Evolutionary conservation across 306 rosid genomes (phyloP).

Genomic region (Begonia masoniana): DNA sequence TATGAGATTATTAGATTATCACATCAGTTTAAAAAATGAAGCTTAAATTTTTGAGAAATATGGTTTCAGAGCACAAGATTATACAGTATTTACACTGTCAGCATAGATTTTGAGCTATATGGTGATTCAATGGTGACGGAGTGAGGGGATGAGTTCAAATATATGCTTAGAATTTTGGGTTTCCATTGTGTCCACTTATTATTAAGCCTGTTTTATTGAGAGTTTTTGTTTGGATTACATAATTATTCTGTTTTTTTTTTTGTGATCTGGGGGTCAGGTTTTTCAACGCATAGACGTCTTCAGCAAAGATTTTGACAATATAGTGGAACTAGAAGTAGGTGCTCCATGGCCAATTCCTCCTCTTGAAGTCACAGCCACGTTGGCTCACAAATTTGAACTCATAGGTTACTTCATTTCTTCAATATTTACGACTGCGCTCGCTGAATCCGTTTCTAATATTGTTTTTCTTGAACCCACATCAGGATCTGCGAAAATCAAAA

Average conservation of each 20-base stretch:
- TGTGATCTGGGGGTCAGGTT: slow-evolving; percentile 36
- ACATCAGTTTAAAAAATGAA: too few species aligned
- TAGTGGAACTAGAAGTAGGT: slow-evolving; percentile 76
- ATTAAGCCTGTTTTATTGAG: too few species aligned
- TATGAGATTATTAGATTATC: too few species aligned
- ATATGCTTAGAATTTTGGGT: too few species aligned
- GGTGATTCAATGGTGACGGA: too few species aligned
- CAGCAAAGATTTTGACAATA: slow-evolving; percentile 82
- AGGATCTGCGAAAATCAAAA: slow-evolving; percentile 70
- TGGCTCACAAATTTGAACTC: slow-evolving; percentile 94
- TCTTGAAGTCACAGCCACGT: slow-evolving; percentile 59
- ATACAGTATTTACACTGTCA: too few species aligned
- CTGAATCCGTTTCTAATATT: not conserved
- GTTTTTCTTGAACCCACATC: slow-evolving; percentile 5
- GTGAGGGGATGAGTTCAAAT: too few species aligned
- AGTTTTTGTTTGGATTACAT: too few species aligned
- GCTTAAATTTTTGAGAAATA: too few species aligned
- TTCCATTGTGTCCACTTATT: too few species aligned
- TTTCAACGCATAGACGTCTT: slow-evolving; percentile 78
- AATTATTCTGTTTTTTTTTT: not conserved
- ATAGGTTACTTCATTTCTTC: slow-evolving; percentile 34
- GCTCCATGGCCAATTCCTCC: slow-evolving; percentile 89
- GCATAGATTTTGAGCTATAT: too few species aligned
- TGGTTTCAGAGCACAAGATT: too few species aligned
- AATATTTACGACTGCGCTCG: not conserved